Evolutionary conservation across 441 rosid genomes (phyloP), one percentile per base, ranked within the genome.

Genomic region (Capsella rubella): DNA sequence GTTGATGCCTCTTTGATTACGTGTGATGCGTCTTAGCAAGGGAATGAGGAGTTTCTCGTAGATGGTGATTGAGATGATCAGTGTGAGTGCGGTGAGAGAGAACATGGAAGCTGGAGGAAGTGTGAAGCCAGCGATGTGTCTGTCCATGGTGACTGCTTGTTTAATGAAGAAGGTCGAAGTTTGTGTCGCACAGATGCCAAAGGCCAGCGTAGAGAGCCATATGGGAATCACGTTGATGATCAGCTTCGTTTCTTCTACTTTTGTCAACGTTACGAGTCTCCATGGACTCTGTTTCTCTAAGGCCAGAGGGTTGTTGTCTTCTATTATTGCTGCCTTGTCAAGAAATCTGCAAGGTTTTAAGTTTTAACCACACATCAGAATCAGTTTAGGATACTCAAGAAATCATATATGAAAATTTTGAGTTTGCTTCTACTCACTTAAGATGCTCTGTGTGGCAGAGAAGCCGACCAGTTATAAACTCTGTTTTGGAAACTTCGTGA

Each of bases 141-240:
- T 67, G 84, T 95, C 75, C 80, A 92, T 52, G 50, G 64, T 46
- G 0, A 85, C 67, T 60, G 84, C 80, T 79, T 95, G 99, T 79
- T 95, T 95, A 90, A 95, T 82, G 80, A 95, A 92, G 83, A 95
- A 92, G 29, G 97, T 95, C 15, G 96, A n/a, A 28, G 84, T 56
- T 78, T 95, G 99, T n/a, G 97, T 83, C 4, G 84, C 81, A 55
- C 90, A 80, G 3, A 92, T 58, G 16, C 97, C 99, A 34, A 95
- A 95, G 8, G 93, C 91, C 53, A 95, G 60, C 3, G 86, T 76
- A 3, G 85, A 71, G 64, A 90, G 31, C 99, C 99, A 95, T 46
- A 95, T 86, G 32, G 97, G 99, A 62, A 90, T 83, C 86, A 95
- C 80, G 80, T 89, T 95, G 18, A 92, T 78, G 65, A 95, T 55